Evolutionary conservation across 345 rosid genomes (phyloP).

Genomic region (Melaleuca quinquenervia): DNA sequence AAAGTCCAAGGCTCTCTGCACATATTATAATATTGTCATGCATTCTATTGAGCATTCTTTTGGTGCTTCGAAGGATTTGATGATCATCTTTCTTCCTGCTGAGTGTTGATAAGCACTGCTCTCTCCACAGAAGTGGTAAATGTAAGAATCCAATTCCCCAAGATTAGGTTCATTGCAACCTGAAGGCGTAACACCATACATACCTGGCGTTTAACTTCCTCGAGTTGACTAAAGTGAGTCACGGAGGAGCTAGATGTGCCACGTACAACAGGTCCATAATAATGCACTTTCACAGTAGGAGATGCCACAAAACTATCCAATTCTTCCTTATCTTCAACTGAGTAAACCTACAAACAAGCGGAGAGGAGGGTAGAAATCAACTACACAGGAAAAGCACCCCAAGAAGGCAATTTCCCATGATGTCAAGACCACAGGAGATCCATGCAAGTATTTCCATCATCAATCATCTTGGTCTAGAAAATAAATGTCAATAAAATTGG

Average conservation of each 20-base stretch:
- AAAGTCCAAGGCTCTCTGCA: slow-evolving; percentile 65
- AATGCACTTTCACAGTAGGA: slow-evolving; percentile 55
- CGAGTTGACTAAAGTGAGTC: slow-evolving; percentile 23
- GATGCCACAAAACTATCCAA: slow-evolving; percentile 56
- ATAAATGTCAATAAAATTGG: not conserved
- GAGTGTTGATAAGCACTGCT: slow-evolving; percentile 58
- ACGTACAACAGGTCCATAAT: slow-evolving; percentile 33
- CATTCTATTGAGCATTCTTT: slow-evolving; percentile 40
- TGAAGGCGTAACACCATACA: slow-evolving; percentile 3
- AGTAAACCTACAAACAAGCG: slow-evolving; percentile 43
- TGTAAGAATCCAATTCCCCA: not conserved
- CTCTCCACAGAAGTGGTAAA: slow-evolving; percentile 7
- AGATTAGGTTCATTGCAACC: slow-evolving; percentile 1
- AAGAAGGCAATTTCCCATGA: not conserved
- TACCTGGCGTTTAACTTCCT: slow-evolving; percentile 54
- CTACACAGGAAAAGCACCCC: not conserved
- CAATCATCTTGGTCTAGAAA: not conserved
- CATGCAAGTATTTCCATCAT: not conserved
- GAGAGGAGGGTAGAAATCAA: not conserved
- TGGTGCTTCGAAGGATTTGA: slow-evolving; percentile 40
- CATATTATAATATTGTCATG: slow-evolving; percentile 61
- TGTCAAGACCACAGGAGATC: not conserved
- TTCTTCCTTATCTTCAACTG: slow-evolving; percentile 59
- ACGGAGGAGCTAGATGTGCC: slow-evolving; percentile 17
- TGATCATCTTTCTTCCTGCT: slow-evolving; percentile 32